Evolutionary conservation across 1,284 basidiomycete species (phyloP), one percentile per base, ranked within the genome.

Genomic region (Irpex sp.): DNA sequence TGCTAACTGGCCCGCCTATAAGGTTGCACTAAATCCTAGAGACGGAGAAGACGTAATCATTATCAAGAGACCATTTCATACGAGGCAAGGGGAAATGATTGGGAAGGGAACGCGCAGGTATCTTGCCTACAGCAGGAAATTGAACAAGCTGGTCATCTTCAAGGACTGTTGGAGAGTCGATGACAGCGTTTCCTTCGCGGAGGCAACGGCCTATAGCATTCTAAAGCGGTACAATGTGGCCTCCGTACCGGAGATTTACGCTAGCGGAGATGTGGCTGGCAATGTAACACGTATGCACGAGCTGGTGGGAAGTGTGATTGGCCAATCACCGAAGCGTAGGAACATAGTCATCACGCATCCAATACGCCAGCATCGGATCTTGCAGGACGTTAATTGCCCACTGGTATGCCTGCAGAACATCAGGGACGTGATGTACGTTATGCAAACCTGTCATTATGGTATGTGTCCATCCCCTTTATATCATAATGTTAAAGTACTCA

Each of bases 101-200:
- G 59, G 59, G 9, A 36, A 49, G 26, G 49, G 31, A 13, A 60
- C 59, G 9, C 59, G 59, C 34, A 51, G 36, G 6, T 60, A 60
- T 38, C 17, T 60, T 15, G 59, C 59, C 8, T 60, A 60, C 49
- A 51, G 54, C 59, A 13, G 40, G n/a, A 26, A 51, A 19, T 17
- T 15, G 21, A 37, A n/a, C 17, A 13, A 34, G 31, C 48, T 60
- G n/a, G 49, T 60, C n/a, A 17, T 52, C 38, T 37, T 60, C 47
- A 60, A 60, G 21, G 59, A 60, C 49, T 19, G 19, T 15, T 60
- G 59, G 58, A 48, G 59, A 5, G 13, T 26, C 17, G 34, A 47
- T n/a, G 44, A 51, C 7, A 5, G 31, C 5, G 13, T 13, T 48
- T 7, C 36, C 6, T 40, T 13, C 17, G 48, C n/a, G 13, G 58